Evolutionary conservation across 2,329 filamentous ascomycete genomes (phyloP), one percentile per base, ranked within the genome.

Genomic region (Pyricularia pennisetigena): DNA sequence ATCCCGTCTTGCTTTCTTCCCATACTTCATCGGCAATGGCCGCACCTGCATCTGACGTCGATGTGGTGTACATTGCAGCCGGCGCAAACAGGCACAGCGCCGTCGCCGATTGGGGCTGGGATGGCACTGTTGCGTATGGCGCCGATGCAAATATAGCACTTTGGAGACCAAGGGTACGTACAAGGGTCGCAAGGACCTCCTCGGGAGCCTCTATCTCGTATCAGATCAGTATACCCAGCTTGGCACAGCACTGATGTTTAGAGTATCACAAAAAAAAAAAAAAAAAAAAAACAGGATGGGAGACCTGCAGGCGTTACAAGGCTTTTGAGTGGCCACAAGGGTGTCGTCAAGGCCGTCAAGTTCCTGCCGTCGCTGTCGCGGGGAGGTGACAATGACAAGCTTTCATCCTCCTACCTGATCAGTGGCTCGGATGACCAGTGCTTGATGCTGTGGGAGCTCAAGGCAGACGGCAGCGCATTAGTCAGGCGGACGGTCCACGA

Each of bases 51-150:
- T 29, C 23, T 41, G 64, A 65, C 14, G 65, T 28, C 30, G 78
- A 77, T 30, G 75, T 81, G 71, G 79, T 82, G 70, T 87, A 88
- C 72, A 77, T 95, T 72, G 89, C 92, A 64, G 88, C 90, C 71
- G 95, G 95, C 70, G 94, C 93, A 64, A 99, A 98, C 78, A 86
- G 94, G 73, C 92, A 98, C 74, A 91, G 94, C 23, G 89, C 90
- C 20, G 91, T 93, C 30, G 94, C 94, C 30, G 94, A 98, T 80
- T 99, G 95, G 95, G 88, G 91, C 75, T 75, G 79, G 24, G 80
- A 84, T 71, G 91, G 90, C 10, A 76, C 93, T 63, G 82, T 99
- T 68, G 95, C 93, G 32, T 99, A 92, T 80, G 95, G 95, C 35
- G 90, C 94, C 9, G 92, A 96, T 78, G 88, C 89, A 73, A 95